These are phyloP conservation scores for Podaxis sp. DNA, from an alignment of 768 basidiomycete species.

Conservation along the genomic window DNA sequence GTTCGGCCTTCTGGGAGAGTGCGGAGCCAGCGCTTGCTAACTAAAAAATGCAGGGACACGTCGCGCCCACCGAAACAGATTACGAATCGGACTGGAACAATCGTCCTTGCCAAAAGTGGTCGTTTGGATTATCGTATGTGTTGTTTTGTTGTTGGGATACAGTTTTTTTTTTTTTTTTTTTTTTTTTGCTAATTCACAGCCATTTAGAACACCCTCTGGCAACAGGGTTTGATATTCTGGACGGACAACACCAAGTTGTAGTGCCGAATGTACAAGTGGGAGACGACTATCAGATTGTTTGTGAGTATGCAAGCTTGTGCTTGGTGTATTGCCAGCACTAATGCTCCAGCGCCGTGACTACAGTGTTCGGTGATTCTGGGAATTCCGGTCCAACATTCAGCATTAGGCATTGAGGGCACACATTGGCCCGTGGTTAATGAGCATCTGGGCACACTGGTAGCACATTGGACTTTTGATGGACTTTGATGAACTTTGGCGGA, in stretches of 20 bases:
- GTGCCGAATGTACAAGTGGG: slow-evolving; percentile 26
- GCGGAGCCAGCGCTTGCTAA: background rate
- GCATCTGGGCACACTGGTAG: background rate
- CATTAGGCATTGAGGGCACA: background rate
- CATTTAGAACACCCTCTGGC: slow-evolving; percentile 17
- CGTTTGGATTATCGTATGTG: slow-evolving; percentile 21
- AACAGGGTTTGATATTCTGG: slow-evolving; percentile 22
- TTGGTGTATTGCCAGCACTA: background rate
- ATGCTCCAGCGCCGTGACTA: background rate
- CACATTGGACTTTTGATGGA: background rate
- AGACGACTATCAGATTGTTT: slow-evolving; percentile 26
- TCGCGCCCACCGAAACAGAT: slow-evolving; percentile 21
- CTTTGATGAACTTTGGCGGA: background rate
- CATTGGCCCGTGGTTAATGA: background rate
- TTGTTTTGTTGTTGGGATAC: background rate
- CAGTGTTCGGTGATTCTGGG: slow-evolving; percentile 34
- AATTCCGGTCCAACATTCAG: slow-evolving; percentile 28
- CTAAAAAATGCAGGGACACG: slow-evolving; percentile 22
- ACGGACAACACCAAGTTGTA: slow-evolving; percentile 19
- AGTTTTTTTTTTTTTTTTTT: too few species aligned
- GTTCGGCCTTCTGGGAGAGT: background rate
- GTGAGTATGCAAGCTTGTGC: slow-evolving; percentile 16
- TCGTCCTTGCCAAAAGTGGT: slow-evolving; percentile 22
- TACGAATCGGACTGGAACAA: slow-evolving; percentile 24
- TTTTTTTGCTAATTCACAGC: background rate